phyloP scores from a whole-genome alignment of 1,284 basidiomycete species.

The Melampsora americana region DNA sequence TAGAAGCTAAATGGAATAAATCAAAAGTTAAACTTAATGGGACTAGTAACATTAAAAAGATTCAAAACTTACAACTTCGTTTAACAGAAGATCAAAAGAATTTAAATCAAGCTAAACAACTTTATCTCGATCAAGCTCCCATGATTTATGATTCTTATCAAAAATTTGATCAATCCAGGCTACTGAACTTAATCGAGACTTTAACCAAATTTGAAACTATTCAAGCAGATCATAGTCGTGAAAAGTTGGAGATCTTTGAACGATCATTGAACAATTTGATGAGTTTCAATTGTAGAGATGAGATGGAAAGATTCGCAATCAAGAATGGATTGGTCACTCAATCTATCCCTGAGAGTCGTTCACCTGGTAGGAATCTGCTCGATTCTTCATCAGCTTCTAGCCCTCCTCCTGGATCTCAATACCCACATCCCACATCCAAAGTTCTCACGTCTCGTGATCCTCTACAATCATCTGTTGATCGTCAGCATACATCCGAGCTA shows the following conservation, averaged over 20 bases:
- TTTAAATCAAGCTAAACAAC: conserved; percentile 21
- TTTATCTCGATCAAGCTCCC: not conserved
- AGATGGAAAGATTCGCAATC: conserved; percentile 24
- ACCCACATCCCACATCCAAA: not conserved
- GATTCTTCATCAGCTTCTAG: not conserved
- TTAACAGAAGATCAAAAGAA: conserved; percentile 19
- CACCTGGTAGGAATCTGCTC: not conserved
- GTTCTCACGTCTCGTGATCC: not conserved
- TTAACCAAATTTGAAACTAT: conserved; percentile 24
- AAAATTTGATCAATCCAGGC: conserved; percentile 11
- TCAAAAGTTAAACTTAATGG: conserved; percentile 9
- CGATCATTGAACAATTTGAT: not conserved
- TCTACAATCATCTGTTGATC: not conserved
- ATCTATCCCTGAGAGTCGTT: not conserved
- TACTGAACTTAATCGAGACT: conserved; percentile 9
- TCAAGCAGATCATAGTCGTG: conserved; percentile 16
- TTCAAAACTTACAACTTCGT: conserved; percentile 9
- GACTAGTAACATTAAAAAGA: conserved; percentile 10
- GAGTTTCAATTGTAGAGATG: conserved; percentile 3
- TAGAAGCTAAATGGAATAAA: not conserved
- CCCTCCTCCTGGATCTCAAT: not conserved
- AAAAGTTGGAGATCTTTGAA: conserved; percentile 21
- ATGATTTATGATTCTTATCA: conserved; percentile 2
- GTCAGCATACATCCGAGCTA: not conserved
- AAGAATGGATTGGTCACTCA: not conserved